Evolutionary conservation across 202 grass and related monocot genomes (phyloP).

Genomic region (Brachypodium distachyon): DNA sequence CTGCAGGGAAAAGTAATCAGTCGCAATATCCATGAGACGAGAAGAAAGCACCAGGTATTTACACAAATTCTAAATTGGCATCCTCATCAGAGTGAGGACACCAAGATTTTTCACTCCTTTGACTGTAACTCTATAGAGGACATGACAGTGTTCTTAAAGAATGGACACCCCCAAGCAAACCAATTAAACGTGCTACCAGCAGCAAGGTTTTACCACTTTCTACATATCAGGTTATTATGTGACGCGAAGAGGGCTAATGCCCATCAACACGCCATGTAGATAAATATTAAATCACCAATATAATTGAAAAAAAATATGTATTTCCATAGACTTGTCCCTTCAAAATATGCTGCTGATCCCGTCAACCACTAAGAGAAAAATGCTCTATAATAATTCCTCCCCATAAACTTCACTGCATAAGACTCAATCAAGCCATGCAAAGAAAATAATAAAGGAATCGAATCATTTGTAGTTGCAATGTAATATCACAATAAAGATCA

Average conservation of each 20-base stretch:
- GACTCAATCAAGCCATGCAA: background rate
- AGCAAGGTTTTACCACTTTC: background rate
- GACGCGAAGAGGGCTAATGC: too few species aligned
- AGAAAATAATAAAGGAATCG: background rate
- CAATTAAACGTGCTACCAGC: too few species aligned
- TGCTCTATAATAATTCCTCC: background rate
- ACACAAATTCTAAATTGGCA: background rate
- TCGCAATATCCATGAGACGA: background rate
- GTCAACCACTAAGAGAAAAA: background rate
- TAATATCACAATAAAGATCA: background rate
- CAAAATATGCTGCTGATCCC: background rate
- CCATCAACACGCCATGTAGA: too few species aligned
- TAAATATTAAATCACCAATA: too few species aligned
- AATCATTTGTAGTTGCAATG: background rate
- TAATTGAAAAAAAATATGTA: background rate
- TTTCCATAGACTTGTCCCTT: background rate
- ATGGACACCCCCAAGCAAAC: background rate
- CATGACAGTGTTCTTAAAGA: background rate
- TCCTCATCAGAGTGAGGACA: background rate
- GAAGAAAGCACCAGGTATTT: background rate
- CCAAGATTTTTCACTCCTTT: background rate
- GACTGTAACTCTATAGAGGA: background rate
- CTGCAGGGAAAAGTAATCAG: conserved; percentile 16
- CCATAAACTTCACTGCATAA: background rate
- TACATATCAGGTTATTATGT: background rate